These are phyloP conservation scores for Serendipita sp. DNA, from an alignment of 768 basidiomycete species.

Conservation along the genomic window DNA sequence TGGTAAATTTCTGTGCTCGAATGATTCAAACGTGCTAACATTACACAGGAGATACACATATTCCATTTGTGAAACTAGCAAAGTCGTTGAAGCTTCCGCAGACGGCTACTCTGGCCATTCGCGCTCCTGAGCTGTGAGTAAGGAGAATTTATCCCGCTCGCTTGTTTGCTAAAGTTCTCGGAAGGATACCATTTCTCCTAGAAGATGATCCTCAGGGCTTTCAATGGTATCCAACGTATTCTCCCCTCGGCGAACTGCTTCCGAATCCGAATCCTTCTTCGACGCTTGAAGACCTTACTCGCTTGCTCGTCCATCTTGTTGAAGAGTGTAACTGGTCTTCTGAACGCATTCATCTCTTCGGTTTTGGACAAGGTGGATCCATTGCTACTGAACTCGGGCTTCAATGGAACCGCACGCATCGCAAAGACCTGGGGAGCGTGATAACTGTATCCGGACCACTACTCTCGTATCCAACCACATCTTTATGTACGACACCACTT, in stretches of 20 bases:
- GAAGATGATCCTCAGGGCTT: constrained; percentile 42
- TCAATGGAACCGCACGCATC: constrained; percentile 19
- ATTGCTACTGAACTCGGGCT: constrained; percentile 55
- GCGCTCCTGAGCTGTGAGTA: constrained; percentile 58
- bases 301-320: constrained; percentile 39
- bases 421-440: constrained; percentile 40
- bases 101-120: constrained; percentile 66
- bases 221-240: constrained; percentile 79
- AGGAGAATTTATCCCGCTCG: neutral
- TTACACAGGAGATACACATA: constrained; percentile 56
- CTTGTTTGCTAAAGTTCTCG: neutral
- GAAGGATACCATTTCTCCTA: constrained; percentile 60
- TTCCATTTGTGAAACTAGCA: constrained; percentile 61
- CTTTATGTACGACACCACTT: constrained; percentile 39
- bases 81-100: constrained; percentile 68
- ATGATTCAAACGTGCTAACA: neutral
- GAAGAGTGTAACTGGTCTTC: constrained; percentile 48
- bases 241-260: constrained; percentile 57
- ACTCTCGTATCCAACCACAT: constrained; percentile 54
- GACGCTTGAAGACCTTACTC: constrained; percentile 39
- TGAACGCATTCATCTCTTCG: constrained; percentile 64
- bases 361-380: constrained; percentile 76
- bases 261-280: constrained; percentile 54
- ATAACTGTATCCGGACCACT: constrained; percentile 56
- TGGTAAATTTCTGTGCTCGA: constrained; percentile 29